Conservation (phyloP, 345 rosid species). For the Rhodomyrtus tomentosa region DNA sequence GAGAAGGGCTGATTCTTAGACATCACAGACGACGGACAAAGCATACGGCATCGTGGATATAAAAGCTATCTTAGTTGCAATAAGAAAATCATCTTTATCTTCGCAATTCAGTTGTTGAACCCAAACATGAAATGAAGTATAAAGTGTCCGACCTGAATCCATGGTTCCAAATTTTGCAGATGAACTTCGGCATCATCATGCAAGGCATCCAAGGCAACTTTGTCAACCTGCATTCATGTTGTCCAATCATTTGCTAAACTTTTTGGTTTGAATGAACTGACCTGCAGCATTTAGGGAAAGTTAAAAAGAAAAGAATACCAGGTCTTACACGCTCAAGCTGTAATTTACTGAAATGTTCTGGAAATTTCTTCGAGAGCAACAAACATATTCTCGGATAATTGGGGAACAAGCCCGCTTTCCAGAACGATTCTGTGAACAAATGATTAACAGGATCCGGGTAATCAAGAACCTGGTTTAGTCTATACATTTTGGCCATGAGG, state of each 20-base stretch:
- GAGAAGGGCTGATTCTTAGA: background rate
- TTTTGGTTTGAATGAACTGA: background rate
- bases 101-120: background rate
- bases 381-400: constrained; percentile 77
- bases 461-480: constrained; percentile 88
- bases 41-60: background rate
- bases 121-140: background rate
- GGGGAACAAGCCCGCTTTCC: constrained; percentile 93
- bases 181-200: constrained; percentile 80
- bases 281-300: background rate
- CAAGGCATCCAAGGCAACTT: constrained; percentile 78
- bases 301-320: background rate
- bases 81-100: background rate
- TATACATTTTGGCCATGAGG: constrained; percentile 93
- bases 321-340: constrained; percentile 91
- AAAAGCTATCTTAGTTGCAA: background rate
- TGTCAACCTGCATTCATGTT: constrained; percentile 57
- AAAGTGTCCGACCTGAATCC: constrained; percentile 67
- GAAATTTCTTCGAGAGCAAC: constrained; percentile 87
- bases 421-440: constrained; percentile 70
- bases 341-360: constrained; percentile 86
- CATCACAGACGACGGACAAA: background rate
- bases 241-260: background rate
- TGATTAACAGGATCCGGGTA: constrained; percentile 75
- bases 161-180: constrained; percentile 91